A percentile compares a stretch with the other conserved stretches of the same genome.
Conservation (phyloP, 2,329 filamentous ascomycete species). For the Canariomyces notabilis region DNA sequence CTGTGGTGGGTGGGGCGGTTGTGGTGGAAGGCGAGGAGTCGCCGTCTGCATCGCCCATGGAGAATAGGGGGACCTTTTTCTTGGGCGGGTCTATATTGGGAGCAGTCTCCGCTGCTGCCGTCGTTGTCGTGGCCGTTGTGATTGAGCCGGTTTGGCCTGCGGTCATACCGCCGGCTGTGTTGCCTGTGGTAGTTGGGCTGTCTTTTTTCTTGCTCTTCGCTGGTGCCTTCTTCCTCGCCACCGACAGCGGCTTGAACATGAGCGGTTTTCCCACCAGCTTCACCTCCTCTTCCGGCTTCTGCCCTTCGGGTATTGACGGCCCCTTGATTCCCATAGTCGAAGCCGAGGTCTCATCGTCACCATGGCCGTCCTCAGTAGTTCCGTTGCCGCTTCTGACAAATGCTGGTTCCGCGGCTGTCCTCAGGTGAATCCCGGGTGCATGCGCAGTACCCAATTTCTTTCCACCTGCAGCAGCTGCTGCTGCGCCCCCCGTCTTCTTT, state of each 20-base stretch:
- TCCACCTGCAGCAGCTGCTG: conserved; percentile 29
- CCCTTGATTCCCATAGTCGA: no score
- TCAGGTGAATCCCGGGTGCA: conserved; percentile 62
- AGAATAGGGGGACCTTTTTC: conserved; percentile 67
- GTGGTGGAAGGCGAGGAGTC: conserved; percentile 24
- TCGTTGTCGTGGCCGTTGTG: conserved; percentile 3
- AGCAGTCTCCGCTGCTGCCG: background rate
- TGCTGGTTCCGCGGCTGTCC: conserved; percentile 76
- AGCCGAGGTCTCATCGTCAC: conserved; percentile 19
- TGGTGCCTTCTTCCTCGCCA: conserved; percentile 58
- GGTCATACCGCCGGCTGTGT: conserved; percentile 16
- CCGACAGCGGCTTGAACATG: conserved; percentile 86
- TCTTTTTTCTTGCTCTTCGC: conserved; percentile 59
- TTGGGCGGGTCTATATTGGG: conserved; percentile 30
- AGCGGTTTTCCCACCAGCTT: conserved; percentile 72
- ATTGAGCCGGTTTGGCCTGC: conserved; percentile 17
- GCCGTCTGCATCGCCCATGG: conserved; percentile 45
- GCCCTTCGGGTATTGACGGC: conserved; percentile 49
- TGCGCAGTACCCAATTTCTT: conserved; percentile 32
- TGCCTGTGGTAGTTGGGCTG: conserved; percentile 16
- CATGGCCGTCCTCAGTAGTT: conserved; percentile 21
- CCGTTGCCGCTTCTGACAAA: conserved; percentile 58
- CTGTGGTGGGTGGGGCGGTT: conserved; percentile 20
- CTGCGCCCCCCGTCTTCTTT: conserved; percentile 50
- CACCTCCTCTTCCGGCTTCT: conserved; percentile 57